Percentiles rank a stretch among this genome's conserved stretches.
Evolutionary conservation across 1,284 basidiomycete genomes (phyloP).

Genomic region (Moesziomyces antarcticus): DNA sequence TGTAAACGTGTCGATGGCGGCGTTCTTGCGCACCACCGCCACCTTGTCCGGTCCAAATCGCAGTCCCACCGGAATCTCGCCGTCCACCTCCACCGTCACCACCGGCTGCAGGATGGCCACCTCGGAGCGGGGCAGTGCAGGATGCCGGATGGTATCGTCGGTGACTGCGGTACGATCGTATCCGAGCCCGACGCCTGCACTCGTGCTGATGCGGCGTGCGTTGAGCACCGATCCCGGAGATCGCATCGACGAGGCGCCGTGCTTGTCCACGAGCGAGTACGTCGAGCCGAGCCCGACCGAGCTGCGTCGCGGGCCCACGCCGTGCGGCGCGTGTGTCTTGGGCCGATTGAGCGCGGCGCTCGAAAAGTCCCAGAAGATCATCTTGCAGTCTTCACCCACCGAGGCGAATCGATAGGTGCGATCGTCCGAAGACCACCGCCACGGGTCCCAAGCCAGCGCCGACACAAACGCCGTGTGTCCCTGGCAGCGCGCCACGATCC

Average conservation of each 20-base stretch:
- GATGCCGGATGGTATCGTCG: conserved; percentile 76
- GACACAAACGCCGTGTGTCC: conserved; percentile 95
- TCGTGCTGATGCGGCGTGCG: conserved; percentile 20
- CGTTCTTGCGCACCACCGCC: conserved; percentile 40
- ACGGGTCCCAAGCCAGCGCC: conserved; percentile 85
- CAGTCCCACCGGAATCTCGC: conserved; percentile 29
- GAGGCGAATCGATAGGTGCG: conserved; percentile 59
- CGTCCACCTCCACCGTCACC: conserved; percentile 68
- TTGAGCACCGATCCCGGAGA: conserved; percentile 17
- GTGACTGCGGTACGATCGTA: conserved; percentile 8
- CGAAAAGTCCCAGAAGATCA: conserved; percentile 64
- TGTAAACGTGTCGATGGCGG: conserved; percentile 39
- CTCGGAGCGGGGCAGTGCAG: conserved; percentile 86
- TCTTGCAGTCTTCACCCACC: conserved; percentile 63
- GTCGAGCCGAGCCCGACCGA: conserved; percentile 38
- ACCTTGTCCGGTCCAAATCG: conserved; percentile 38
- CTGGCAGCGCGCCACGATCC: conserved; percentile 91
- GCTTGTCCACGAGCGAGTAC: conserved; percentile 42
- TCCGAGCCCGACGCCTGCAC: background rate
- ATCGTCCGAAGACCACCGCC: conserved; percentile 72
- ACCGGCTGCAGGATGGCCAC: conserved; percentile 91
- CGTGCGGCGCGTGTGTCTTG: conserved; percentile 39
- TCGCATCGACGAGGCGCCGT: conserved; percentile 10
- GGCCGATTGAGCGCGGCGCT: conserved; percentile 53
- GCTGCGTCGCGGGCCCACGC: conserved; percentile 11